Percentiles rank a stretch among this genome's conserved stretches.
phyloP scores from a whole-genome alignment of 169 alveolate species.

The Cryptosporidium baileyi region DNA sequence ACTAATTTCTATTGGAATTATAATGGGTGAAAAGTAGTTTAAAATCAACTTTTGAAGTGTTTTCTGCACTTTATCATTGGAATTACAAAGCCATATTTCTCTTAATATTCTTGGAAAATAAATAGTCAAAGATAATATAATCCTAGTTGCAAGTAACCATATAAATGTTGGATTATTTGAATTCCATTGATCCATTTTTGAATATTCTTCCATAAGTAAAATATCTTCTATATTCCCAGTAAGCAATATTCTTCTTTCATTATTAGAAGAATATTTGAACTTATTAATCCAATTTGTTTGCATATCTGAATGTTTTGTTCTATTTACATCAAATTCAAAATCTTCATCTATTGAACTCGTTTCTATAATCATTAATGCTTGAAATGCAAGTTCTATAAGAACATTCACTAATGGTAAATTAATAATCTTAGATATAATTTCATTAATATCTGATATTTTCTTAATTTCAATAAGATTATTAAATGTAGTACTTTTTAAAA shows the following conservation, averaged over 20 bases:
- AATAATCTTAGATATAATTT: background rate
- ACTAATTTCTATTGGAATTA: slow-evolving; percentile 14
- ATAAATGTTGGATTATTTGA: slow-evolving; percentile 5
- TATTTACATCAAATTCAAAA: background rate
- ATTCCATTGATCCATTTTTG: slow-evolving; percentile 1
- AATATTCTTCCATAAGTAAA: background rate
- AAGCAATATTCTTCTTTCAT: slow-evolving; percentile 25
- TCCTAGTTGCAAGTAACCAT: slow-evolving; percentile 56
- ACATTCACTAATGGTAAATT: slow-evolving; percentile 9
- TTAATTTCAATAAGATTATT: background rate
- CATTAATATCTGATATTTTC: background rate
- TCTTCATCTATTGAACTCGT: too few relatives aligned
- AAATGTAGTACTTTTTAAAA: slow-evolving; percentile 36
- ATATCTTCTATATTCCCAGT: slow-evolving; percentile 21
- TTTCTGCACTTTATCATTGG: slow-evolving; percentile 9
- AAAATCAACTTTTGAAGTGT: slow-evolving; percentile 18
- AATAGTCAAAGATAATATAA: slow-evolving; percentile 17
- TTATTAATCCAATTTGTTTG: slow-evolving; percentile 27
- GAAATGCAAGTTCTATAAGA: slow-evolving; percentile 27
- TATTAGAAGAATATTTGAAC: slow-evolving; percentile 34
- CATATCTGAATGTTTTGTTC: background rate
- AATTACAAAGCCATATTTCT: slow-evolving; percentile 46
- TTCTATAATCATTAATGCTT: slow-evolving; percentile 26
- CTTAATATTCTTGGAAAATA: slow-evolving; percentile 55
- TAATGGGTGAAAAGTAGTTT: slow-evolving; percentile 29